Base-by-base conservation (phyloP, 1,139 yeast species). In the Scheffersomyces segobiensis region DNA sequence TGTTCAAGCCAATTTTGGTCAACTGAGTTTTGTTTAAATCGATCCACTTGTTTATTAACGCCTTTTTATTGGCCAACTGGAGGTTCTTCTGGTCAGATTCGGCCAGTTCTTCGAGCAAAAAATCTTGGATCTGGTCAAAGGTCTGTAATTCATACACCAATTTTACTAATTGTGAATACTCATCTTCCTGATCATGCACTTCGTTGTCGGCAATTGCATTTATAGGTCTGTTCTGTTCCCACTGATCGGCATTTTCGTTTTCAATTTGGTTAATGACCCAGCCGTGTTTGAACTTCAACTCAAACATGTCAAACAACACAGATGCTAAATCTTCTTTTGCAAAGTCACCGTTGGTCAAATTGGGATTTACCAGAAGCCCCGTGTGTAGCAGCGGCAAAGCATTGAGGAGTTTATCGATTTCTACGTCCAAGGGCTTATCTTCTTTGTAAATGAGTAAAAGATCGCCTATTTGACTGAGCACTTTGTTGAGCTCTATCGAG, bases 351-450 rank as follows among this genome's bases (percentile, higher is more conserved):
- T 85, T 82, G 18, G 67, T 60, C 63, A 93, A 84, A 53, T 82
- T 78, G 0, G 97, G 93, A 66, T 92, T 87, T 14, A 93, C 87
- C 54, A 86, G 83, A 53, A 93, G 77, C 0, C 98, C 98, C 0
- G 88, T 80, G 61, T 87, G 88, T 52, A 93, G 74, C 49, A 78
- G 73, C 0, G 97, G 97, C 52, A 93, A 75, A 50, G 81, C 68
- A 46, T 78, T 73, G 57, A 87, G 74, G 39, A 85, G 75, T 19
- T 71, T 64, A 60, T 77, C 78, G 4, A 79, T 64, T 26, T 73
- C 78, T 24, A 55, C 52, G 42, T 57, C 54, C 14, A 61, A 59
- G 7, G 59, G 26, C 56, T 60, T 57, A 49, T 65, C 66, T 22
- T 56, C 61, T 52, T 71, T 72, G 57, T 73, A 68, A 3, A 64